These are phyloP conservation scores for Amaranthus hypochondriacus DNA, from an alignment of 148 eudicot species.

Conservation along the genomic window DNA sequence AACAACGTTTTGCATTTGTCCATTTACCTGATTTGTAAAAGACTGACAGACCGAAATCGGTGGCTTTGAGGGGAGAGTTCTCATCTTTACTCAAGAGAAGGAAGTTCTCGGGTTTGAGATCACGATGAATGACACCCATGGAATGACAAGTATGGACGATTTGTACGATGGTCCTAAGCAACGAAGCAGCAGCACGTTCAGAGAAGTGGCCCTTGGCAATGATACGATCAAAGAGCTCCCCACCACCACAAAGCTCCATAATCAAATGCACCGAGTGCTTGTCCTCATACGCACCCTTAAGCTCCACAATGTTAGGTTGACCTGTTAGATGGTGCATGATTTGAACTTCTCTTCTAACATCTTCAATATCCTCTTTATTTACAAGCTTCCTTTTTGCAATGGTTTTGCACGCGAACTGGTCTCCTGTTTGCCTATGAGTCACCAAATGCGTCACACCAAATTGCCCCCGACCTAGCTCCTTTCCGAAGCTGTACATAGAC, in stretches of 20 bases:
- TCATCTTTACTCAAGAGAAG: slow-evolving; percentile 71
- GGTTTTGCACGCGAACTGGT: slow-evolving; percentile 69
- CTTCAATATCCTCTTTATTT: slow-evolving; percentile 89
- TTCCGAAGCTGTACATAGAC: slow-evolving; percentile 44
- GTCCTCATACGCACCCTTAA: slow-evolving; percentile 83
- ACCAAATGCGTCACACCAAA: slow-evolving; percentile 67
- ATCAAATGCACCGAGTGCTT: slow-evolving; percentile 86
- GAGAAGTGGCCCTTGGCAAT: slow-evolving; percentile 89
- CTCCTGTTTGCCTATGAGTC: slow-evolving; percentile 51
- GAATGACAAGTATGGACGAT: slow-evolving; percentile 86
- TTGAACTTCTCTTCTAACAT: slow-evolving; percentile 84
- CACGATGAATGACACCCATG: slow-evolving; percentile 92
- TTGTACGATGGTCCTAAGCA: slow-evolving; percentile 85
- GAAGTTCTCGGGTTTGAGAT: slow-evolving; percentile 91
- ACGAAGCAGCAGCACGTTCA: slow-evolving; percentile 81
- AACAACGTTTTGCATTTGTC: no score
- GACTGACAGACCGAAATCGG: slow-evolving; percentile 87
- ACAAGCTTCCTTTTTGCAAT: slow-evolving; percentile 87
- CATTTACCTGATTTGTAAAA: slow-evolving; percentile 72
- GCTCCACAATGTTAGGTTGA: slow-evolving; percentile 76
- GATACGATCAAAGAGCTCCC: slow-evolving; percentile 86
- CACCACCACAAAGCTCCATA: slow-evolving; percentile 96
- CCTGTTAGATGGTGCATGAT: slow-evolving; percentile 84
- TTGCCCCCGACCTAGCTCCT: slow-evolving; percentile 76
- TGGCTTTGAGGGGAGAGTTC: slow-evolving; percentile 77